A percentile compares a stretch with the other conserved stretches of the same genome.
These are phyloP conservation scores for Colletotrichum nymphaeae DNA, from an alignment of 2,329 filamentous ascomycete genomes.

Conservation along the genomic window DNA sequence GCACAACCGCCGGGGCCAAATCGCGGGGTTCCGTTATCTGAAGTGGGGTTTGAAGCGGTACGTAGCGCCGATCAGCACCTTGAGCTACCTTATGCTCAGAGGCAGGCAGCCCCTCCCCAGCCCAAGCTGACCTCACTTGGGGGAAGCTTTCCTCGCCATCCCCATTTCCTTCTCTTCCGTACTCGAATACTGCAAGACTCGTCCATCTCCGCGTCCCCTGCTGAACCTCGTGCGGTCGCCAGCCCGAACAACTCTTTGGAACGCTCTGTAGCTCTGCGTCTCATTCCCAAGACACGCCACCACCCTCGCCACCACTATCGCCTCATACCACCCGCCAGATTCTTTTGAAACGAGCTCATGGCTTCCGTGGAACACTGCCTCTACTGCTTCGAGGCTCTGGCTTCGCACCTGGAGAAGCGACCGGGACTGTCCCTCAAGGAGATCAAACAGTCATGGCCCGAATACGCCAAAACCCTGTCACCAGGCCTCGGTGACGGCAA, in stretches of 20 bases:
- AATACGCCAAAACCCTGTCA: slow-evolving; percentile 48
- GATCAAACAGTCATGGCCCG: slow-evolving; percentile 74
- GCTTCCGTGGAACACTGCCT: slow-evolving; percentile 88
- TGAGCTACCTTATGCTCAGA: neutral
- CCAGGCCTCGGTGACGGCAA: slow-evolving; percentile 30
- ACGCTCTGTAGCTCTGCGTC: slow-evolving; percentile 23
- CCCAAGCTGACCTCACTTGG: neutral
- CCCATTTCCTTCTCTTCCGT: neutral
- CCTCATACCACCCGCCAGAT: neutral
- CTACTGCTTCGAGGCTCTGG: slow-evolving; percentile 90
- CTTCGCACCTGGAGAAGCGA: slow-evolving; percentile 78
- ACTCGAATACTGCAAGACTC: neutral
- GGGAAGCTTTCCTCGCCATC: neutral
- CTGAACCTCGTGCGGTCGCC: slow-evolving; percentile 8
- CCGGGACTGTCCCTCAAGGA: slow-evolving; percentile 74
- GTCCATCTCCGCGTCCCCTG: slow-evolving; percentile 1
- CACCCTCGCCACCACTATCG: neutral
- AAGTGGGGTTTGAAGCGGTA: slow-evolving; percentile 20
- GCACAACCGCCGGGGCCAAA: slow-evolving; percentile 3
- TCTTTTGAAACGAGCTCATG: slow-evolving; percentile 63
- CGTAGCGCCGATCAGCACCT: neutral
- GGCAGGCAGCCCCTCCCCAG: neutral
- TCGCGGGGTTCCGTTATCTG: slow-evolving; percentile 31
- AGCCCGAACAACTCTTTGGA: slow-evolving; percentile 3
- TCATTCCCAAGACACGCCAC: slow-evolving; percentile 6